phyloP scores from a whole-genome alignment of 352 stramenopile species.

The Pythium periplocum region DNA sequence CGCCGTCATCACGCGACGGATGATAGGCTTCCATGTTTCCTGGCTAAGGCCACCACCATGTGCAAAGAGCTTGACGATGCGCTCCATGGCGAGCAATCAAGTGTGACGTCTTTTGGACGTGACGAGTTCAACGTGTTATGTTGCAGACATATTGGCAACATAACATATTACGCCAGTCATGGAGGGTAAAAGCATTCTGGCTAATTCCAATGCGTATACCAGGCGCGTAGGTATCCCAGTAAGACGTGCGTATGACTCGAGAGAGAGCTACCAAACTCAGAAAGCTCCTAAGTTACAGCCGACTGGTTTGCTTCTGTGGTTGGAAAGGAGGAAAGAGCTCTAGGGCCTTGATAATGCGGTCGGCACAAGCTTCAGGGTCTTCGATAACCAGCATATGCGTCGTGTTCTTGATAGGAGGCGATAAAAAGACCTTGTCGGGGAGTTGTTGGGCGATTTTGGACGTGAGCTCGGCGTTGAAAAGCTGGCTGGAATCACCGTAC shows the following conservation, averaged over 20 bases:
- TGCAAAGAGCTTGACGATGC: conserved; percentile 27
- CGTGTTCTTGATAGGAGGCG: conserved; percentile 5
- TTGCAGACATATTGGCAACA: background rate
- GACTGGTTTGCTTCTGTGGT: too few species aligned
- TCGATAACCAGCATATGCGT: conserved; percentile 12
- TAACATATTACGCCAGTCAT: too few species aligned
- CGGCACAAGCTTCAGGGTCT: conserved; percentile 5
- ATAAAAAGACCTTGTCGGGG: conserved; percentile 5
- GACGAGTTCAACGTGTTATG: background rate
- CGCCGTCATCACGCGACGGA: conserved; percentile 20
- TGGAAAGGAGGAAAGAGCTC: conserved; percentile 9
- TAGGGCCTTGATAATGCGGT: conserved; percentile 8
- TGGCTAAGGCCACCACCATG: conserved; percentile 43
- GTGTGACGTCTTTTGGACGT: conserved; percentile 1
- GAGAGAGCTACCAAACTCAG: too few species aligned
- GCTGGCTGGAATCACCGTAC: conserved; percentile 5
- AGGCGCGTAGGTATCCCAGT: too few species aligned
- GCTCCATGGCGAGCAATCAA: conserved; percentile 3
- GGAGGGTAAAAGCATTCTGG: too few species aligned
- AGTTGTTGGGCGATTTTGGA: conserved; percentile 1
- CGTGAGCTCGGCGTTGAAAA: conserved; percentile 4
- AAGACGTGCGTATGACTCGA: too few species aligned
- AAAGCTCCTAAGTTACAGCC: too few species aligned
- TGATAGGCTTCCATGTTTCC: conserved; percentile 42
- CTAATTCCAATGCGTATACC: too few species aligned